Percentiles rank a stretch among this genome's conserved stretches.
Conservation (phyloP, 1,139 yeast species). For the Taphrina deformans region DNA sequence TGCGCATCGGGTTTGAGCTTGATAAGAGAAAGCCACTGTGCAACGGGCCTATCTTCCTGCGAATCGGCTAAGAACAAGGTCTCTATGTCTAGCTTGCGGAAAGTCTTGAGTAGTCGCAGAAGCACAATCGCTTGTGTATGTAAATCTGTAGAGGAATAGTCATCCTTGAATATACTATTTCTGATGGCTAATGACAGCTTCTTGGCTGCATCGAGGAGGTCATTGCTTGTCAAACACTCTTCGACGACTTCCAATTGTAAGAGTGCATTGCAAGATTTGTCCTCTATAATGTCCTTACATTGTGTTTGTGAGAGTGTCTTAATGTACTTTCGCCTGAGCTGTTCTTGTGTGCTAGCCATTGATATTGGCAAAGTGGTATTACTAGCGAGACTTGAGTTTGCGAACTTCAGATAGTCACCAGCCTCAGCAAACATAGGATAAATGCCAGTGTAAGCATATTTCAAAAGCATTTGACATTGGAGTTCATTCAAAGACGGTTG, state of each 20-base stretch:
- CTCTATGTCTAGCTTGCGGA: neutral
- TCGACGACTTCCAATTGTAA: neutral
- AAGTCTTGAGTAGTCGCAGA: neutral
- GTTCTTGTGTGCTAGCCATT: no score
- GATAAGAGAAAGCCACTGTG: neutral
- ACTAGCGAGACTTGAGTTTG: neutral
- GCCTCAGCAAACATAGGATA: neutral
- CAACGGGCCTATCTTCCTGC: neutral
- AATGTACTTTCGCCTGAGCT: neutral
- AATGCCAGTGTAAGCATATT: slow-evolving; percentile 14
- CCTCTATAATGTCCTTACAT: neutral
- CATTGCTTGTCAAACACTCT: neutral
- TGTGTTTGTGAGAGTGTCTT: neutral
- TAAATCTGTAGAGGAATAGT: neutral
- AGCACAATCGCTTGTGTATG: neutral
- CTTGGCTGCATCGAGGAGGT: neutral
- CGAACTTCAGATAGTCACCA: neutral
- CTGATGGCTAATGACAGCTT: neutral
- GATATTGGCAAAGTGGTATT: neutral
- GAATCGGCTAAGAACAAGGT: neutral
- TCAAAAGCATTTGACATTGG: neutral
- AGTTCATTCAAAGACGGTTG: no score
- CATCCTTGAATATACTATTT: neutral
- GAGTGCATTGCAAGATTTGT: neutral
- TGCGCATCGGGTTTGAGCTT: neutral